phyloP scores from a whole-genome alignment of 768 basidiomycete genomes.

The Leucosporidium scottii region DNA sequence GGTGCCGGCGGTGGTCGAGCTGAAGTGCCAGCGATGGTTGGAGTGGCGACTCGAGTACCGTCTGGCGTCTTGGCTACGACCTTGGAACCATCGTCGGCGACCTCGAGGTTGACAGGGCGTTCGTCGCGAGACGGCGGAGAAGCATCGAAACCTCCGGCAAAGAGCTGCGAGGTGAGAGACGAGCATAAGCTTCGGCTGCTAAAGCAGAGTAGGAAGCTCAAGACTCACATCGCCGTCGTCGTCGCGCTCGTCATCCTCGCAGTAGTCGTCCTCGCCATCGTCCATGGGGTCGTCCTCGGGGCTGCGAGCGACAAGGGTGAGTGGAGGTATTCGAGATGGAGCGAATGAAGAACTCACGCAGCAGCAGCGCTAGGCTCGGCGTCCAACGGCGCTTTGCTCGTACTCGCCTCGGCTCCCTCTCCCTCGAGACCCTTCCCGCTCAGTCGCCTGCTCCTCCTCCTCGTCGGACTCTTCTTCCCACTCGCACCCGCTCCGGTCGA shows the following conservation, averaged over 20 bases:
- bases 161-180: conserved; percentile 13
- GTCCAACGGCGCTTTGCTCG: not conserved
- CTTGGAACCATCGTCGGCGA: conserved; percentile 56
- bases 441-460: conserved; percentile 25
- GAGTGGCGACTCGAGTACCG: conserved; percentile 87
- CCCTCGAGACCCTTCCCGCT: conserved; percentile 22
- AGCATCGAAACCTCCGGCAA: conserved; percentile 5
- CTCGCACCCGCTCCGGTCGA: conserved; percentile 22
- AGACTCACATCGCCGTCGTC: conserved; percentile 8
- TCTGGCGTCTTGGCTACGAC: conserved; percentile 95
- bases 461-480: not conserved
- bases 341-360: not conserved
- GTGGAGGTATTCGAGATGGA: not conserved
- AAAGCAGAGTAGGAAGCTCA: too few species aligned
- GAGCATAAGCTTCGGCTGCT: not conserved
- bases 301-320: not conserved
- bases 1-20: conserved; percentile 33
- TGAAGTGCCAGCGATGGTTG: conserved; percentile 49
- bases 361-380: not conserved
- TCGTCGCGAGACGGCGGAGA: conserved; percentile 23
- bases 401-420: not conserved
- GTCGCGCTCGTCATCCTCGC: conserved; percentile 6
- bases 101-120: conserved; percentile 34
- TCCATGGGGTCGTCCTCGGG: conserved; percentile 5
- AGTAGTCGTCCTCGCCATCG: not conserved